Percentiles rank a stretch among this genome's conserved stretches.
phyloP scores from a whole-genome alignment of 176 grass and related monocot genomes.

The Raddia distichophylla region DNA sequence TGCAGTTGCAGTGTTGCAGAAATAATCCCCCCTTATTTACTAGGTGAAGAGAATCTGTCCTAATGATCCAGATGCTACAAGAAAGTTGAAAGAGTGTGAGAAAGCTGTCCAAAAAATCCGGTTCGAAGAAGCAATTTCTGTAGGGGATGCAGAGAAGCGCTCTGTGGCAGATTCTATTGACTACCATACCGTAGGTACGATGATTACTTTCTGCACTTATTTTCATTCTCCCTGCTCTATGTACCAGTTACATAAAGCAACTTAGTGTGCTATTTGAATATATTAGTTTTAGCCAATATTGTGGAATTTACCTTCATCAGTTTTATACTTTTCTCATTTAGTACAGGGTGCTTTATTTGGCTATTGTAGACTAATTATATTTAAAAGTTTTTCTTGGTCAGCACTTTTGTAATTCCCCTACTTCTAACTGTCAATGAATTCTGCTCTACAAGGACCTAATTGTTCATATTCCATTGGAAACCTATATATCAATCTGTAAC shows the following conservation, averaged over 20 bases:
- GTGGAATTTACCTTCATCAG: not conserved
- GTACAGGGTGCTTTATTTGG: not conserved
- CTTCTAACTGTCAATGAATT: not conserved
- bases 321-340: conserved; percentile 3
- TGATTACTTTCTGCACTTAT: conserved; percentile 25
- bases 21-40: conserved; percentile 16
- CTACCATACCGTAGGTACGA: conserved; percentile 68
- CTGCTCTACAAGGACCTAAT: not conserved
- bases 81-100: conserved; percentile 93
- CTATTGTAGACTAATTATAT: not conserved
- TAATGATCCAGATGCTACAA: conserved; percentile 85
- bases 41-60: conserved; percentile 89
- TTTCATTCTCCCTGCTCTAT: not conserved
- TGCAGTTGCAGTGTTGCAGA: not conserved
- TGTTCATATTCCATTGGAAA: not conserved
- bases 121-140: conserved; percentile 91
- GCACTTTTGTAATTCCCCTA: not conserved
- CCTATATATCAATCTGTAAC: not conserved
- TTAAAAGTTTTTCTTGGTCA: not conserved
- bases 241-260: not conserved
- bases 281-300: not conserved
- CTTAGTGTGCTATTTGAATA: not conserved
- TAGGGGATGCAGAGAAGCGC: conserved; percentile 47
- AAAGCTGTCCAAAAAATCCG: conserved; percentile 90
- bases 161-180: conserved; percentile 74